phyloP scores from a whole-genome alignment of 2,329 filamentous ascomycete genomes.

The Aspergillus neoniger region DNA sequence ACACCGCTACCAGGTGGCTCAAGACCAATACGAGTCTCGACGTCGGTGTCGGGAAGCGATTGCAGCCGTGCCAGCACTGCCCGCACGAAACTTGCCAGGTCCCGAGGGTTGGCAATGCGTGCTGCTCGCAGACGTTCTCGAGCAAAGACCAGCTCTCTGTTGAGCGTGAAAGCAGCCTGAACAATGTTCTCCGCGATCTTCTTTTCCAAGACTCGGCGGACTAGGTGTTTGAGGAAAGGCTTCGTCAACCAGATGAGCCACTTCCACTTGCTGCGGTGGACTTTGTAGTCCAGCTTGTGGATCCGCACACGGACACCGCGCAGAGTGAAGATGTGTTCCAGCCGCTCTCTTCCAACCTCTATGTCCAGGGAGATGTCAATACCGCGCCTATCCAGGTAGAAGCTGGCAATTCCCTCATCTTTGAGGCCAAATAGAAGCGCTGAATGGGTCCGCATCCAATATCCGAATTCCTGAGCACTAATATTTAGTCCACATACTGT shows the following conservation, averaged over 20 bases:
- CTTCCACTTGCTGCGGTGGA: slow-evolving; percentile 70
- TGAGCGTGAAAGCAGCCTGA: slow-evolving; percentile 69
- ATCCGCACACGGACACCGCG: slow-evolving; percentile 75
- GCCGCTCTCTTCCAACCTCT: slow-evolving; percentile 73
- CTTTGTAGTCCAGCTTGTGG: slow-evolving; percentile 79
- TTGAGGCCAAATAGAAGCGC: slow-evolving; percentile 69
- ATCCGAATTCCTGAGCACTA: slow-evolving; percentile 83
- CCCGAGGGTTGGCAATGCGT: slow-evolving; percentile 75
- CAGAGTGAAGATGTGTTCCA: slow-evolving; percentile 81
- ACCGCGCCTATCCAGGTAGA: slow-evolving; percentile 81
- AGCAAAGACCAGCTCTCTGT: slow-evolving; percentile 84
- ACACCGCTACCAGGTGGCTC: slow-evolving; percentile 62
- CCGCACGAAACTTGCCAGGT: slow-evolving; percentile 78
- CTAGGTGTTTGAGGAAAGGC: slow-evolving; percentile 76
- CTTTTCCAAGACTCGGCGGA: slow-evolving; percentile 76
- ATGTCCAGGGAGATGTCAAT: slow-evolving; percentile 84
- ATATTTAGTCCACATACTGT: slow-evolving; percentile 81
- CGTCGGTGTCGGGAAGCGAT: slow-evolving; percentile 71
- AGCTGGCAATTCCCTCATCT: slow-evolving; percentile 82
- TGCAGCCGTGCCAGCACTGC: slow-evolving; percentile 76
- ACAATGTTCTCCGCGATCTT: slow-evolving; percentile 73
- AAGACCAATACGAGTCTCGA: slow-evolving; percentile 73
- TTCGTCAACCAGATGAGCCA: slow-evolving; percentile 82
- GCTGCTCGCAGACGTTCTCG: slow-evolving; percentile 84
- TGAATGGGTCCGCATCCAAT: slow-evolving; percentile 79